Conservation (phyloP, 495 filamentous ascomycete genomes). For the Cenococcum geophilum region DNA sequence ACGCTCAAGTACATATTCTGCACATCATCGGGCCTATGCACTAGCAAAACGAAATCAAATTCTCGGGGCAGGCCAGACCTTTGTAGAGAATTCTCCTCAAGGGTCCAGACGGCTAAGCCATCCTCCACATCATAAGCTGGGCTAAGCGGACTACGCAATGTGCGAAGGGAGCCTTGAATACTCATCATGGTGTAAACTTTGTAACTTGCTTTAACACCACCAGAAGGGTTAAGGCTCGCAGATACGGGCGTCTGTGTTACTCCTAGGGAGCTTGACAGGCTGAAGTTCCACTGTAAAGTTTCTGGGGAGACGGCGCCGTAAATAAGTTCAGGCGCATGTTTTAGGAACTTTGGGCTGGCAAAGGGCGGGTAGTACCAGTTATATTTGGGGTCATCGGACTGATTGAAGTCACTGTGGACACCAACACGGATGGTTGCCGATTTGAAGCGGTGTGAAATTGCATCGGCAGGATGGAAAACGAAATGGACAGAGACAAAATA, state of each 20-base stretch:
- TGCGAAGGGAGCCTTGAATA: constrained; percentile 48
- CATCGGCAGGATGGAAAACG: constrained; percentile 46
- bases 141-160: constrained; percentile 37
- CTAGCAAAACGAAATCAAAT: constrained; percentile 50
- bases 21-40: constrained; percentile 22
- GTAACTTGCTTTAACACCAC: constrained; percentile 40
- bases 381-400: not conserved
- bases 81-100: constrained; percentile 49
- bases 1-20: constrained; percentile 20
- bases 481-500: constrained; percentile 50
- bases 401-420: constrained; percentile 30
- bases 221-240: constrained; percentile 43
- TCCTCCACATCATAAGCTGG: constrained; percentile 41
- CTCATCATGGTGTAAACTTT: constrained; percentile 50
- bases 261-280: constrained; percentile 45
- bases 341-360: constrained; percentile 41
- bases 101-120: constrained; percentile 47
- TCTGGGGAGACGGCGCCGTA: constrained; percentile 50
- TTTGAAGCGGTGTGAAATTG: constrained; percentile 44
- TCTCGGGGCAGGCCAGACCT: constrained; percentile 49
- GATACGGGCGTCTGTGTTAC: constrained; percentile 44
- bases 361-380: constrained; percentile 7
- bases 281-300: constrained; percentile 50
- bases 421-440: constrained; percentile 44
- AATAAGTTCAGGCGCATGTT: constrained; percentile 49